Evolutionary conservation across 495 filamentous ascomycete species (phyloP), one percentile per base, ranked within the genome.

Genomic region (Aspergillus bertholletiae): DNA sequence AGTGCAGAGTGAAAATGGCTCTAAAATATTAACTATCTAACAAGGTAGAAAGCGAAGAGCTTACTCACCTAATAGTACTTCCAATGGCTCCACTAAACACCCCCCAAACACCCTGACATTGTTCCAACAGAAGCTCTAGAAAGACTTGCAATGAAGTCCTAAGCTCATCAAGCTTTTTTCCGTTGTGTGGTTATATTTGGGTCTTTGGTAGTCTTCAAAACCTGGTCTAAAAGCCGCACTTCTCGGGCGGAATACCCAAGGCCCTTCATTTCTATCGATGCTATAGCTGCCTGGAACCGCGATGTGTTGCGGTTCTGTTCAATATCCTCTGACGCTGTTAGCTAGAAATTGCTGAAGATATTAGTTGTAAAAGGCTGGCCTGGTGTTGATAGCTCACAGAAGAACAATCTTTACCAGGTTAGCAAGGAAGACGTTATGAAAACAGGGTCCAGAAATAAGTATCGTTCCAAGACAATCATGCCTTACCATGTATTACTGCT

Each of bases 401-500:
- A 13, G 34, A 37, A 54, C 51, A 32, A 35, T n/a, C 37, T 57
- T 35, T 13, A 51, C 32, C 44, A 55, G 49, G 17, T 51, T 13
- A 26, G 51, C 24, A 39, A 44, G 15, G 26, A 8, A 47, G 4
- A 40, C 24, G 37, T 59, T 56, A 21, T 49, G 54, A 1, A 56
- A 28, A 53, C 50, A 40, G 26, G 47, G 53, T 37, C n/a, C n/a
- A n/a, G n/a, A n/a, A n/a, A n/a, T 52, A 56, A 27, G 15, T n/a
- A 69, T 63, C 65, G 48, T 49, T 68, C 65, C 12, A 46, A 64
- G 11, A 67, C 67, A 15, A 65, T 45, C 21, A 71, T 56, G 15
- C 62, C 67, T 67, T 67, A 72, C 69, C 65, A 74, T 6, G 69
- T 70, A 59, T 72, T 70, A 0, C 34, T 27, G 67, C 65, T 45